Percentiles rank a stretch among this genome's conserved stretches.
phyloP scores from a whole-genome alignment of 306 rosid genomes.

The Lotus japonicus region DNA sequence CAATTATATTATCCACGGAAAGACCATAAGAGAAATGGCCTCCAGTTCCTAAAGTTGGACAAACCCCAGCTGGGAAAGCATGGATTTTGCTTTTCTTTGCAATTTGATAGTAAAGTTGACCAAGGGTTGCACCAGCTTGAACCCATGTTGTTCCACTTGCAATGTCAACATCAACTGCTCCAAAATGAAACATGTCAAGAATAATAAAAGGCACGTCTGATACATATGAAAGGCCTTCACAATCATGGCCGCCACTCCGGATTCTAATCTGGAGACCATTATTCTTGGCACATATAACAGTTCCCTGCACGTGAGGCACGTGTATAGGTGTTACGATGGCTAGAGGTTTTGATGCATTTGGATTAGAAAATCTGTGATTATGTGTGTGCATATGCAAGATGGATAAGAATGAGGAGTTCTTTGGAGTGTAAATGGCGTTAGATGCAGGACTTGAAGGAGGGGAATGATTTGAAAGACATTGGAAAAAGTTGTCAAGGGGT shows the following conservation, averaged over 20 bases:
- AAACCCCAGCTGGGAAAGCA: slow-evolving; percentile 29
- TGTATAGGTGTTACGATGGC: slow-evolving; percentile 11
- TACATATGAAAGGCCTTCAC: slow-evolving; percentile 30
- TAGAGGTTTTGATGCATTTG: slow-evolving; percentile 22
- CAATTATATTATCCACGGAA: slow-evolving; percentile 28
- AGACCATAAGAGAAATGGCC: slow-evolving; percentile 34
- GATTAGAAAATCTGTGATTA: slow-evolving; percentile 13
- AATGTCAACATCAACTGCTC: slow-evolving; percentile 4
- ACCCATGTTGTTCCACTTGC: slow-evolving; percentile 14
- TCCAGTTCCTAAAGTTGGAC: slow-evolving; percentile 14
- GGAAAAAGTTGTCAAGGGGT: slow-evolving; percentile 8
- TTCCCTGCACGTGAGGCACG: slow-evolving; percentile 21
- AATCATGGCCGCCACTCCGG: slow-evolving; percentile 37
- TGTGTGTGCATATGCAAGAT: slow-evolving; percentile 9
- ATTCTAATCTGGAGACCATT: slow-evolving; percentile 21
- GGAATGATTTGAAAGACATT: slow-evolving; percentile 22
- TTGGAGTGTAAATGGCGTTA: slow-evolving; percentile 10
- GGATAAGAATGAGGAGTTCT: background rate
- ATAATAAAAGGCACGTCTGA: slow-evolving; percentile 26
- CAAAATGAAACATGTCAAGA: slow-evolving; percentile 21
- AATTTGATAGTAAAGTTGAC: slow-evolving; percentile 15
- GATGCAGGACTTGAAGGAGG: background rate
- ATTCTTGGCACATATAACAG: slow-evolving; percentile 19
- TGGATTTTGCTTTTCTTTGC: background rate
- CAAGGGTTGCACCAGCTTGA: slow-evolving; percentile 28